Conservation (phyloP, 148 eudicot genomes). For the Pharnaceum exiguum region DNA sequence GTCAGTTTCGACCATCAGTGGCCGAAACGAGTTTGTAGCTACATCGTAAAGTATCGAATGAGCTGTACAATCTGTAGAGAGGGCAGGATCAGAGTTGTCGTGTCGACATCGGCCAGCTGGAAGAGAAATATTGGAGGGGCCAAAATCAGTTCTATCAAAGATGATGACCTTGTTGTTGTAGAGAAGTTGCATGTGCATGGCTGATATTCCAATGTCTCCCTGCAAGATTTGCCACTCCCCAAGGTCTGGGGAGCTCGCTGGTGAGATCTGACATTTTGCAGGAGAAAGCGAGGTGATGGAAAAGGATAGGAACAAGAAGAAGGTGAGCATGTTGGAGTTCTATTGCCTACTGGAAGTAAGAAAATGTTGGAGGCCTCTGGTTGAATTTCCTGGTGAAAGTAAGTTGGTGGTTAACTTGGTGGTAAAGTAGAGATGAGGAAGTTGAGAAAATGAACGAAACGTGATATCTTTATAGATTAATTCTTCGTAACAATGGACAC, state of each 20-base stretch:
- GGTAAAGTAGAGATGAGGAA: conserved; percentile 3
- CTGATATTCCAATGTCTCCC: conserved; percentile 60
- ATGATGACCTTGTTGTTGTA: conserved; percentile 60
- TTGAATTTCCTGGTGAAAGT: conserved; percentile 14
- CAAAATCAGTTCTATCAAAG: conserved; percentile 76
- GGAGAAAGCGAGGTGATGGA: conserved; percentile 5
- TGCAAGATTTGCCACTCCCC: conserved; percentile 67
- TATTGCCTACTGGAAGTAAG: not conserved
- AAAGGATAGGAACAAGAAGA: conserved; percentile 14
- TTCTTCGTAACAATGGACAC: not conserved
- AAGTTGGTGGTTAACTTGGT: conserved; percentile 15
- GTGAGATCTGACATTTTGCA: conserved; percentile 16
- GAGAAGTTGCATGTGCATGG: conserved; percentile 87
- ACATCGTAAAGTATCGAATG: conserved; percentile 65
- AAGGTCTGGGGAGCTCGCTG: conserved; percentile 14
- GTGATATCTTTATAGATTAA: conserved; percentile 18
- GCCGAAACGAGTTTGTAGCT: conserved; percentile 42
- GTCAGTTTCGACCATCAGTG: conserved; percentile 57
- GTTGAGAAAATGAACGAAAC: conserved; percentile 20
- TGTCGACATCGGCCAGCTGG: conserved; percentile 45
- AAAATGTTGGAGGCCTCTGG: conserved; percentile 18
- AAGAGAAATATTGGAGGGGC: conserved; percentile 64
- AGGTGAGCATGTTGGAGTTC: conserved; percentile 19
- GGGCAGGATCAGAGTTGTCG: conserved; percentile 42
- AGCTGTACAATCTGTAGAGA: conserved; percentile 61